These are phyloP conservation scores for Pelargonium myrrhifolium DNA, from an alignment of 441 rosid genomes.

Conservation along the genomic window DNA sequence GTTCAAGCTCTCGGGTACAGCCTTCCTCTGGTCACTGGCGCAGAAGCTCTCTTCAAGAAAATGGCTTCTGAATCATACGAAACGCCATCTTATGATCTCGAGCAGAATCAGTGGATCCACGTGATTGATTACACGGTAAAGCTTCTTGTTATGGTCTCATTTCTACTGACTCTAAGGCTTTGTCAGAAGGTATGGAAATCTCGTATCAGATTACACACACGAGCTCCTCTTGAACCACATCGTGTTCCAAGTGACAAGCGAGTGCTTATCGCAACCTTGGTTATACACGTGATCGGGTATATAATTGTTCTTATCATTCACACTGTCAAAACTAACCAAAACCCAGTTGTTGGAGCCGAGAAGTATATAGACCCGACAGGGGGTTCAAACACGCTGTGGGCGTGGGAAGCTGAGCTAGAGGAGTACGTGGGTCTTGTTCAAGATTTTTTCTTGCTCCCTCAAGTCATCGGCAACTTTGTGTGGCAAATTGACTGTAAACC, in stretches of 20 bases:
- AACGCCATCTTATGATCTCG: conserved; percentile 41
- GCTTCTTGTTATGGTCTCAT: conserved; percentile 59
- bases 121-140: conserved; percentile 63
- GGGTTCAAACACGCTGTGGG: conserved; percentile 16
- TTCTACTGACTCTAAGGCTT: conserved; percentile 61
- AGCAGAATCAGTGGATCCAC: conserved; percentile 58
- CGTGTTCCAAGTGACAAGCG: conserved; percentile 54
- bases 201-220: conserved; percentile 41
- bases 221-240: conserved; percentile 40
- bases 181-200: conserved; percentile 79
- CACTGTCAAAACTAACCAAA: conserved; percentile 31
- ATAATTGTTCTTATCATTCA: conserved; percentile 41
- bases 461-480: conserved; percentile 57
- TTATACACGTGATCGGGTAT: conserved; percentile 50
- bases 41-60: conserved; percentile 64
- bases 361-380: conserved; percentile 27
- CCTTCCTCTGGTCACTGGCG: conserved; percentile 71
- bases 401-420: conserved; percentile 61
- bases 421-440: conserved; percentile 74
- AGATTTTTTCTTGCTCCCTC: conserved; percentile 84
- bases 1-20: conserved; percentile 72
- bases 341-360: conserved; percentile 18
- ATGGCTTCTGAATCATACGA: conserved; percentile 38
- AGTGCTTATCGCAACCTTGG: conserved; percentile 37
- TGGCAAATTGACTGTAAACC: conserved; percentile 68